These are phyloP conservation scores for Neophaeococcomyces aloes DNA, from an alignment of 2,329 filamentous ascomycete genomes.

Conservation along the genomic window DNA sequence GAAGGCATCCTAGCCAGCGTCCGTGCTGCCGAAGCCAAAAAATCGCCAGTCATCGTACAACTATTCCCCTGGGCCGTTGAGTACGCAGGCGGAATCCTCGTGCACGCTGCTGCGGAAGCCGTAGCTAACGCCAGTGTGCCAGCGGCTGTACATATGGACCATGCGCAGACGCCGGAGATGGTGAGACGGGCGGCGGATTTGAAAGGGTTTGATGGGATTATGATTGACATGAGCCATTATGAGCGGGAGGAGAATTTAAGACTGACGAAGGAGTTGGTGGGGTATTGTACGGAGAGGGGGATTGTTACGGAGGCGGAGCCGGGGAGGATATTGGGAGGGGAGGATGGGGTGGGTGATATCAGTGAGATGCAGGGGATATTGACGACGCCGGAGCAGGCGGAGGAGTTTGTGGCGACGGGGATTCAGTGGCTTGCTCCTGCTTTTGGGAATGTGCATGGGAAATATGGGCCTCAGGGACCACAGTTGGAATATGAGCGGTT, in stretches of 20 bases:
- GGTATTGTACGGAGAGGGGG: slow-evolving; percentile 52
- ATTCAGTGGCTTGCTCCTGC: slow-evolving; percentile 66
- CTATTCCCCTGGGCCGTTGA: slow-evolving; percentile 65
- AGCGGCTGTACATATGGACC: slow-evolving; percentile 55
- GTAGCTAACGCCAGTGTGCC: slow-evolving; percentile 49
- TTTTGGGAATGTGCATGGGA: slow-evolving; percentile 67
- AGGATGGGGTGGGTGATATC: slow-evolving; percentile 63
- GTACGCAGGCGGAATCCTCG: slow-evolving; percentile 50
- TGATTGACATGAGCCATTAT: slow-evolving; percentile 68
- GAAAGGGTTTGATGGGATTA: slow-evolving; percentile 59
- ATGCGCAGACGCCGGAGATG: slow-evolving; percentile 53
- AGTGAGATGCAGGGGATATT: slow-evolving; percentile 52
- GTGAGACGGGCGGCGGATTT: slow-evolving; percentile 51
- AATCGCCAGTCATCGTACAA: slow-evolving; percentile 59
- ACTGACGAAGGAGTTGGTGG: slow-evolving; percentile 52
- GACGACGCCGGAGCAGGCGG: slow-evolving; percentile 58
- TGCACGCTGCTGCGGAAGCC: slow-evolving; percentile 47
- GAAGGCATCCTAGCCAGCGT: slow-evolving; percentile 61
- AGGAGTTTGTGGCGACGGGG: slow-evolving; percentile 59
- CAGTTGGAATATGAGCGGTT: slow-evolving; percentile 34
- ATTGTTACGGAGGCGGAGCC: slow-evolving; percentile 63
- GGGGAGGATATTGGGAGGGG: slow-evolving; percentile 60
- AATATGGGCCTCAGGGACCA: slow-evolving; percentile 38
- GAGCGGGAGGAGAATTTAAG: slow-evolving; percentile 60
- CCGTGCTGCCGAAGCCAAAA: slow-evolving; percentile 56